These are phyloP conservation scores for Arthrobotrys sinensis DNA, from an alignment of 2,329 filamentous ascomycete genomes.

Conservation along the genomic window DNA sequence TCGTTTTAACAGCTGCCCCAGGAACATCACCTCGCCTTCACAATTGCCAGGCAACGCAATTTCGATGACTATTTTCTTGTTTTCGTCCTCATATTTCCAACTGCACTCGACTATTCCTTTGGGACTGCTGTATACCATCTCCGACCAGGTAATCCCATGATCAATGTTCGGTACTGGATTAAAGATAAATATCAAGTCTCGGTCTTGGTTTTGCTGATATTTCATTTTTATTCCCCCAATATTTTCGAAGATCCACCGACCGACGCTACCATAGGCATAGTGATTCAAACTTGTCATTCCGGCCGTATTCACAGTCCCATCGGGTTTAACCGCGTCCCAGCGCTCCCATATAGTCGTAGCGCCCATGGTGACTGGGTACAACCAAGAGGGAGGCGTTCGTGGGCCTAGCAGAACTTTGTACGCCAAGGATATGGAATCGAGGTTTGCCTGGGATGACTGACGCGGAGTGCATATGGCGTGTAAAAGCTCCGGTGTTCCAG, in stretches of 20 bases:
- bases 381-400: constrained; percentile 69
- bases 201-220: background rate
- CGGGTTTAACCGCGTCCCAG: constrained; percentile 70
- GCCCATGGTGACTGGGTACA: constrained; percentile 70
- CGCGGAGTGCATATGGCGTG: constrained; percentile 65
- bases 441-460: background rate
- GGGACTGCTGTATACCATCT: constrained; percentile 42
- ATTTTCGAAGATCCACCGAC: constrained; percentile 70
- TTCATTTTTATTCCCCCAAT: constrained; percentile 68
- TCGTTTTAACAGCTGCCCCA: constrained; percentile 22
- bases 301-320: constrained; percentile 70
- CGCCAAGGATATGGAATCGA: constrained; percentile 61
- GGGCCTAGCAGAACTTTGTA: constrained; percentile 72
- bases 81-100: constrained; percentile 32
- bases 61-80: constrained; percentile 26
- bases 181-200: constrained; percentile 24
- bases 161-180: constrained; percentile 43
- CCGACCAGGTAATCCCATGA: constrained; percentile 23
- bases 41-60: constrained; percentile 44
- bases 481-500: constrained; percentile 68
- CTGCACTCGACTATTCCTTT: constrained; percentile 42
- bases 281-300: constrained; percentile 72
- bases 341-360: constrained; percentile 72
- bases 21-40: constrained; percentile 38
- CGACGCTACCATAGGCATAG: constrained; percentile 71